These are phyloP conservation scores for Trametopsis cervina DNA, from an alignment of 768 basidiomycete species.

Conservation along the genomic window DNA sequence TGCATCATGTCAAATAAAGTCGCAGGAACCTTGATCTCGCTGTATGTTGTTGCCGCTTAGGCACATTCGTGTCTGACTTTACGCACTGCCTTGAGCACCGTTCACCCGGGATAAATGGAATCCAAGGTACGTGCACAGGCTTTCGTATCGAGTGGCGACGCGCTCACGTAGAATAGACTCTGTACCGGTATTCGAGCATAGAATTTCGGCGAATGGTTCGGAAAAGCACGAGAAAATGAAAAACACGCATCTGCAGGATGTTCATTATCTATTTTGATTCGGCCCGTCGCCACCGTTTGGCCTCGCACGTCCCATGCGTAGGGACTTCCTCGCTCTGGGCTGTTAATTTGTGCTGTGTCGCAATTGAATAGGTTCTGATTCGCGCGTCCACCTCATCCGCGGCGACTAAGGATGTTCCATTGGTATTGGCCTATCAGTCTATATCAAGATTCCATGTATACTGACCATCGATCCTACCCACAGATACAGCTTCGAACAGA, in stretches of 20 bases:
- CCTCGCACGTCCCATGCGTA: slow-evolving; percentile 5
- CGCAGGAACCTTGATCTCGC: not conserved
- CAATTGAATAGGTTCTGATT: no score
- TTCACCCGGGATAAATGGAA: not conserved
- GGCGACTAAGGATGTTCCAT: no score
- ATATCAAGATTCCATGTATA: no score
- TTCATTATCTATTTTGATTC: not conserved
- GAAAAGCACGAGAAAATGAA: not conserved
- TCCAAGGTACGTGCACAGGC: not conserved
- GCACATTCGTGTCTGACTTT: no score
- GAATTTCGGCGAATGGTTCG: not conserved
- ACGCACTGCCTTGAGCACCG: not conserved
- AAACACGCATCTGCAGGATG: not conserved
- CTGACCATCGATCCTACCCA: no score
- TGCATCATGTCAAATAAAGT: not conserved
- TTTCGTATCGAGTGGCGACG: not conserved
- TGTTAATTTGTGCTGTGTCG: no score
- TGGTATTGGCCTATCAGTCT: no score
- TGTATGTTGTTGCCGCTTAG: no score
- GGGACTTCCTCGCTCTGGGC: no score
- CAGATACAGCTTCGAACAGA: no score
- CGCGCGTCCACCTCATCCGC: no score
- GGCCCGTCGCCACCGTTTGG: slow-evolving; percentile 6
- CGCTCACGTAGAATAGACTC: not conserved
- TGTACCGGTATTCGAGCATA: not conserved